Evolutionary conservation across 2,329 filamentous ascomycete genomes (phyloP).

Genomic region (Exophiala sp.): DNA sequence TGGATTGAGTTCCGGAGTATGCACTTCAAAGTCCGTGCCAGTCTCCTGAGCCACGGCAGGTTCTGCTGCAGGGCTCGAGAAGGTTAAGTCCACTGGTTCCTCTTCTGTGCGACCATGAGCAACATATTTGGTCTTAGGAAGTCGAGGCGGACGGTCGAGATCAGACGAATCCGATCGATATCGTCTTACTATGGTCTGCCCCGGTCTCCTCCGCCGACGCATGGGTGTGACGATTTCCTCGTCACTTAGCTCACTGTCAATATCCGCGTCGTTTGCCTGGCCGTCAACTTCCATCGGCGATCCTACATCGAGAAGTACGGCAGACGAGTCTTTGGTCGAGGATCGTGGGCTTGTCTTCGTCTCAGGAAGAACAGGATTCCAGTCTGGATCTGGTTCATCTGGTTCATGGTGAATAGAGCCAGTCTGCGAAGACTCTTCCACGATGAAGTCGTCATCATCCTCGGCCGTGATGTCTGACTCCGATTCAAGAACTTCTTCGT

Average conservation of each 20-base stretch:
- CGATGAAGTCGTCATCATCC: conserved; percentile 47
- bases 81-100: conserved; percentile 34
- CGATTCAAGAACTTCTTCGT: conserved; percentile 44
- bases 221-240: conserved; percentile 20
- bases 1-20: conserved; percentile 36
- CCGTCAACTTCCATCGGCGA: neutral
- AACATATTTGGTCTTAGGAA: conserved; percentile 14
- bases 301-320: neutral
- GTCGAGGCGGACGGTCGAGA: conserved; percentile 10
- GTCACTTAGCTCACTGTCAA: conserved; percentile 22
- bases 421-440: conserved; percentile 32
- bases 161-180: conserved; percentile 14
- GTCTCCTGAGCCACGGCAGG: neutral
- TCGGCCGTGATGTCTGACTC: conserved; percentile 34
- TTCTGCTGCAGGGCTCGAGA: conserved; percentile 17
- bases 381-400: conserved; percentile 15
- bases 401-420: conserved; percentile 19
- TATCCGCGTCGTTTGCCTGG: conserved; percentile 14
- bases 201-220: neutral
- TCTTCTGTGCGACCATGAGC: conserved; percentile 5
- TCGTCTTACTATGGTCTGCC: neutral
- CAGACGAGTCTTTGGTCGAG: neutral
- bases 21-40: conserved; percentile 30
- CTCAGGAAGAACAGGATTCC: conserved; percentile 11
- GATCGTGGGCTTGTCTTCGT: neutral